phyloP scores from a whole-genome alignment of 2,329 filamentous ascomycete species.

The Fusarium mangiferae region DNA sequence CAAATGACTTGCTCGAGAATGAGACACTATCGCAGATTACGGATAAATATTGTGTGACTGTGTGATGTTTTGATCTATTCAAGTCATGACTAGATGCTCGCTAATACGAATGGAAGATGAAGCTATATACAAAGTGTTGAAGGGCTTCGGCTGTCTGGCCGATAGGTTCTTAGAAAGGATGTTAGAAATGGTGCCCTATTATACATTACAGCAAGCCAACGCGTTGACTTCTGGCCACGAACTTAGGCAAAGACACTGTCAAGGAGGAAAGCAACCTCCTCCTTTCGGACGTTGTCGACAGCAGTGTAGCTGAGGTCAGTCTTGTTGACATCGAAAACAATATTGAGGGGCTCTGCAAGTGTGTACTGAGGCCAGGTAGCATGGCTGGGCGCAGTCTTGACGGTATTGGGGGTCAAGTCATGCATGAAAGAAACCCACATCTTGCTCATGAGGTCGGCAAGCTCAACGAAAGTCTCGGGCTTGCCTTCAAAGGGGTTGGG shows the following conservation, averaged over 20 bases:
- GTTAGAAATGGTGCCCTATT: neutral
- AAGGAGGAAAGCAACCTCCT: constrained; percentile 53
- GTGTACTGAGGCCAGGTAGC: constrained; percentile 57
- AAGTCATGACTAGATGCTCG: neutral
- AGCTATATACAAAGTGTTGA: neutral
- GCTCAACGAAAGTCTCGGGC: constrained; percentile 48
- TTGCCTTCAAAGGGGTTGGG: constrained; percentile 53
- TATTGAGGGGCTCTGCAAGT: constrained; percentile 52
- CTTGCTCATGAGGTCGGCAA: constrained; percentile 60
- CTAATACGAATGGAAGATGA: neutral
- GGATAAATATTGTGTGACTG: neutral
- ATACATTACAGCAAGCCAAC: constrained; percentile 1
- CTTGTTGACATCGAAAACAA: constrained; percentile 61
- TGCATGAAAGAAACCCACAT: constrained; percentile 62
- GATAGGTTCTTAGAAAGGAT: neutral
- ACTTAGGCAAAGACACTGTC: constrained; percentile 31
- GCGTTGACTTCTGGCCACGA: neutral
- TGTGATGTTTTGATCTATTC: neutral
- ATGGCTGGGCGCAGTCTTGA: neutral
- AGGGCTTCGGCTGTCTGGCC: neutral
- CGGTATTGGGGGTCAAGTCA: constrained; percentile 12
- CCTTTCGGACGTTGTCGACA: constrained; percentile 56
- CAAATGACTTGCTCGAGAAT: too few relatives aligned
- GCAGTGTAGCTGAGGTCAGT: constrained; percentile 54
- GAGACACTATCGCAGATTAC: neutral